Conservation (phyloP, 1,139 yeast species). For the Debaryomyces singareniensis region DNA sequence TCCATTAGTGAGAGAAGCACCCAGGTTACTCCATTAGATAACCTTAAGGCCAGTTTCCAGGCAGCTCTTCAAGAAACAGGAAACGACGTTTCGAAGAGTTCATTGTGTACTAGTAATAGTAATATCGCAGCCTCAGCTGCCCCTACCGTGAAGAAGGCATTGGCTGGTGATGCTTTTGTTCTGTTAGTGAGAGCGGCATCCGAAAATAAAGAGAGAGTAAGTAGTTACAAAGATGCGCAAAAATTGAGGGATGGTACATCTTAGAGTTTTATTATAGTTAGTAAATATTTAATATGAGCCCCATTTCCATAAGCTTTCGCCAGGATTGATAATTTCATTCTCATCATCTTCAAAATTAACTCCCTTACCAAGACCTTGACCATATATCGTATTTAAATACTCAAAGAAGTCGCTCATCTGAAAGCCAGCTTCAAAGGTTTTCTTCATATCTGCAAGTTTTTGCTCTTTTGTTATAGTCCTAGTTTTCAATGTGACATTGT, state of each 20-base stretch:
- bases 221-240: no score
- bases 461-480: slow-evolving; percentile 22
- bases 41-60: slow-evolving; percentile 1
- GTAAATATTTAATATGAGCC: slow-evolving; percentile 13
- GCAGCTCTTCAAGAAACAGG: slow-evolving; percentile 3
- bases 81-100: background rate
- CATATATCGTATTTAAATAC: slow-evolving; percentile 25
- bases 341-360: slow-evolving; percentile 26
- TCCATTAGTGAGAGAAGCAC: background rate
- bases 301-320: slow-evolving; percentile 50
- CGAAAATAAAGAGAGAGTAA: slow-evolving; percentile 57
- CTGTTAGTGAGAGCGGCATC: slow-evolving; percentile 72
- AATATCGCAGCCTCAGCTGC: background rate
- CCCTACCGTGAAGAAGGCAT: slow-evolving; percentile 3
- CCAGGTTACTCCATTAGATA: slow-evolving; percentile 5
- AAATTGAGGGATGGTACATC: no score
- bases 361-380: slow-evolving; percentile 37
- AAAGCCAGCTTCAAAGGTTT: slow-evolving; percentile 23
- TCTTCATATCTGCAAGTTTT: slow-evolving; percentile 23
- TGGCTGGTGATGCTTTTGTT: slow-evolving; percentile 48
- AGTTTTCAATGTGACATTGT: slow-evolving; percentile 29
- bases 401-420: slow-evolving; percentile 21
- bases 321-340: slow-evolving; percentile 51
- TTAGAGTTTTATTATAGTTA: no score
- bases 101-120: background rate